Evolutionary conservation across 1,284 basidiomycete genomes (phyloP).

Genomic region (Chiua sp.): DNA sequence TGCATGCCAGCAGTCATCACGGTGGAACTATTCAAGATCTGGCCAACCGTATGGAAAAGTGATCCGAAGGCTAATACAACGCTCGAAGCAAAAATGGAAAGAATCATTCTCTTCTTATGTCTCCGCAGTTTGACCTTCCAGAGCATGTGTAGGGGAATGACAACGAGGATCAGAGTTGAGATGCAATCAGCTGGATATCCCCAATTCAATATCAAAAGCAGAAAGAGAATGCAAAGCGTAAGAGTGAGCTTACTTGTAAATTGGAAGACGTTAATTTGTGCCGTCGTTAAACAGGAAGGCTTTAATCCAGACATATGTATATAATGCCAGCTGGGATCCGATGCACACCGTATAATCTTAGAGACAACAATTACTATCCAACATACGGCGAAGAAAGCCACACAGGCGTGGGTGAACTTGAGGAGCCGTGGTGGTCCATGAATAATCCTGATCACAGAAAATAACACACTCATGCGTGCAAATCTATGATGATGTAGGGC

Average conservation of each 20-base stretch:
- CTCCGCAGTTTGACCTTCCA: conserved; percentile 28
- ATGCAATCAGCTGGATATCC: conserved; percentile 20
- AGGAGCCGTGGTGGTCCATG: conserved; percentile 10
- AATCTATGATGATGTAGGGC: conserved; percentile 3
- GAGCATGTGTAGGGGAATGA: conserved; percentile 26
- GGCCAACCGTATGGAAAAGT: conserved; percentile 25
- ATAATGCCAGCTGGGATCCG: conserved; percentile 19
- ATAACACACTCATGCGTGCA: conserved; percentile 21
- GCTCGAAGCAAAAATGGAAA: conserved; percentile 29
- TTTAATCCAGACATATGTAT: background rate
- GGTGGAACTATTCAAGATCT: conserved; percentile 7
- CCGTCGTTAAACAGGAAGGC: conserved; percentile 1
- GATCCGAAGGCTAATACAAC: conserved; percentile 22
- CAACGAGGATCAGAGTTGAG: conserved; percentile 22
- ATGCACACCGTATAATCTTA: conserved; percentile 18
- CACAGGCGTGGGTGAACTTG: conserved; percentile 16
- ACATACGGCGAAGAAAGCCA: conserved; percentile 10
- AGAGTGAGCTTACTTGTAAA: conserved; percentile 12
- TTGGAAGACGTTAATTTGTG: conserved; percentile 10
- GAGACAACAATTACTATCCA: conserved; percentile 15
- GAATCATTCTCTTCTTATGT: conserved; percentile 32
- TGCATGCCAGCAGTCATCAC: conserved; percentile 20
- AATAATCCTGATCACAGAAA: conserved; percentile 25
- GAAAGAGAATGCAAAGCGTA: background rate
- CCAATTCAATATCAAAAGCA: background rate